These are phyloP conservation scores for Arabidopsis arenosa DNA, from an alignment of 345 rosid genomes.

Conservation along the genomic window DNA sequence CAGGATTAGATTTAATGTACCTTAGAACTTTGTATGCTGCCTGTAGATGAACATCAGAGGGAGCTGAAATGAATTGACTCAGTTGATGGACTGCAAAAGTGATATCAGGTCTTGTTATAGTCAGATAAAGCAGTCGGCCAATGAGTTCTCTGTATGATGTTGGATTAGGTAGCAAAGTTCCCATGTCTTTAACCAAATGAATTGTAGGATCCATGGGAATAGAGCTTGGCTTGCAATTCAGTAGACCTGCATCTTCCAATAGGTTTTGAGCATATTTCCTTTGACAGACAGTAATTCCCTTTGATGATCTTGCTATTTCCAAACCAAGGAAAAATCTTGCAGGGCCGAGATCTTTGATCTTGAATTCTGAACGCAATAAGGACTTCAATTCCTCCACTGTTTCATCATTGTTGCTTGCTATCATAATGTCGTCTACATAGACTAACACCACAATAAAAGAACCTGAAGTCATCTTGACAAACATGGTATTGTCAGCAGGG, in stretches of 20 bases:
- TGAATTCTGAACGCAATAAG: not conserved
- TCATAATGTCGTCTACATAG: not conserved
- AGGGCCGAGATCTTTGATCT: not conserved
- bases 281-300: not conserved
- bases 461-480: not conserved
- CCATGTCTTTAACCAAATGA: not conserved
- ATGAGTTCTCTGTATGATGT: not conserved
- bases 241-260: not conserved
- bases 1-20: too few species aligned
- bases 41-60: too few species aligned
- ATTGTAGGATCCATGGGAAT: not conserved
- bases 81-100: not conserved
- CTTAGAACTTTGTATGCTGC: too few species aligned
- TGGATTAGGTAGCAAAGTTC: not conserved
- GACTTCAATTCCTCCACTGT: fast-evolving
- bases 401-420: not conserved
- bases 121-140: not conserved
- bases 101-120: not conserved
- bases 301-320: not conserved
- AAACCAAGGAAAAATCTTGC: not conserved
- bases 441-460: not conserved
- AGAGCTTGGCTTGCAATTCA: not conserved
- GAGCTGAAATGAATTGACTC: not conserved
- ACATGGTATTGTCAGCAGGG: not conserved
- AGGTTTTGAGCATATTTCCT: not conserved